Percentiles rank a stretch among this genome's conserved stretches.
Conservation (phyloP, 2,329 filamentous ascomycete genomes). For the Tolypocladium paradoxum region DNA sequence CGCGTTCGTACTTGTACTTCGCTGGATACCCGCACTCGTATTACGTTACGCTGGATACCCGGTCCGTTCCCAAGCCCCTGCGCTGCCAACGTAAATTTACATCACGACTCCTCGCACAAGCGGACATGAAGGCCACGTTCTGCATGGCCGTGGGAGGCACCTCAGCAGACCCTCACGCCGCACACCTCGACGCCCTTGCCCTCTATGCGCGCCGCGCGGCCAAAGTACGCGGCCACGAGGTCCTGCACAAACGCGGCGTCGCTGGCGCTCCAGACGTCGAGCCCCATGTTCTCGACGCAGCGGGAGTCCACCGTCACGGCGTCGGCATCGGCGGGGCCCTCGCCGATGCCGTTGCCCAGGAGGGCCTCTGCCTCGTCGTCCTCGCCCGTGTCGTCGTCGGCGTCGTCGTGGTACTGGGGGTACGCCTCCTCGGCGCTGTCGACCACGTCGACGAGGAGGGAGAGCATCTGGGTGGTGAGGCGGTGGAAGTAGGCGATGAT, state of each 20-base stretch:
- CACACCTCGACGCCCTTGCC: constrained; percentile 65
- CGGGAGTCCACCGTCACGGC: constrained; percentile 49
- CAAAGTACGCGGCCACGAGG: constrained; percentile 55
- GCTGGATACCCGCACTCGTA: background rate
- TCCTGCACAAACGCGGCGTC: constrained; percentile 61
- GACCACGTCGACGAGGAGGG: constrained; percentile 51
- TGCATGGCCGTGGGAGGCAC: background rate
- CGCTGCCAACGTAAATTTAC: background rate
- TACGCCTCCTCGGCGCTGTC: constrained; percentile 34
- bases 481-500: constrained; percentile 76
- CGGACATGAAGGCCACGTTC: background rate
- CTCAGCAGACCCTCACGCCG: constrained; percentile 56
- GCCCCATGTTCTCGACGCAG: constrained; percentile 59
- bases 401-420: constrained; percentile 18
- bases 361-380: constrained; percentile 11
- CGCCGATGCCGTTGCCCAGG: constrained; percentile 13
- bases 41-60: background rate
- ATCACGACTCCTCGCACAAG: background rate
- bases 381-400: constrained; percentile 20
- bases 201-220: constrained; percentile 49
- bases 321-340: constrained; percentile 22
- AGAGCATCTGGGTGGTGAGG: constrained; percentile 55
- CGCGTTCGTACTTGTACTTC: too few relatives aligned
- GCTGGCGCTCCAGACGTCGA: constrained; percentile 64
- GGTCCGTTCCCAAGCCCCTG: background rate